phyloP scores from a whole-genome alignment of 2,329 filamentous ascomycete genomes.

The Trichophyton simii region DNA sequence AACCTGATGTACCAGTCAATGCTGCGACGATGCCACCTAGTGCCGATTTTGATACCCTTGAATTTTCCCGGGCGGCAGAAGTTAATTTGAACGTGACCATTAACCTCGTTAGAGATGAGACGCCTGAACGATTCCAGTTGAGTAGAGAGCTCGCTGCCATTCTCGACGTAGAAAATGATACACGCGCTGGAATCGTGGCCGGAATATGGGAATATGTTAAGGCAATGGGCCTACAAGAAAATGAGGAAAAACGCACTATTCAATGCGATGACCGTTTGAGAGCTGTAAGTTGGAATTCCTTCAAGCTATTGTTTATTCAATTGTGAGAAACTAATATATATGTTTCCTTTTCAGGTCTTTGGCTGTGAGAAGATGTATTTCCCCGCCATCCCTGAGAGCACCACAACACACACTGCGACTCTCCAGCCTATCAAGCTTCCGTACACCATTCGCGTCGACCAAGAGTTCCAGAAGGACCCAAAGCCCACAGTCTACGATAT shows the following conservation, averaged over 20 bases:
- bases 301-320: not conserved
- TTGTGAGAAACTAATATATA: not conserved
- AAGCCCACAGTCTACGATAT: slow-evolving; percentile 82
- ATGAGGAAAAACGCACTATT: slow-evolving; percentile 87
- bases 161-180: slow-evolving; percentile 74
- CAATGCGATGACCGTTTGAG: slow-evolving; percentile 74
- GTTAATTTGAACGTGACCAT: slow-evolving; percentile 87
- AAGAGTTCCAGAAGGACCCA: slow-evolving; percentile 62
- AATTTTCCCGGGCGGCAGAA: slow-evolving; percentile 83
- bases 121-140: slow-evolving; percentile 70
- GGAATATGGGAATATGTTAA: slow-evolving; percentile 93
- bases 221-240: slow-evolving; percentile 73
- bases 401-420: slow-evolving; percentile 63
- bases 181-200: slow-evolving; percentile 75
- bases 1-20: slow-evolving; percentile 48
- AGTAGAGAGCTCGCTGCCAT: slow-evolving; percentile 70
- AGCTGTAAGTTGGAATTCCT: slow-evolving; percentile 43
- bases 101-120: slow-evolving; percentile 72
- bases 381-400: slow-evolving; percentile 68
- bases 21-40: slow-evolving; percentile 46
- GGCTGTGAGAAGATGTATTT: slow-evolving; percentile 67
- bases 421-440: slow-evolving; percentile 70
- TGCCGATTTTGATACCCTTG: slow-evolving; percentile 76
- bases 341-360: slow-evolving; percentile 47
- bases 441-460: slow-evolving; percentile 90